Evolutionary conservation across 495 filamentous ascomycete genomes (phyloP), one percentile per base, ranked within the genome.

Genomic region (Neurospora sp.): DNA sequence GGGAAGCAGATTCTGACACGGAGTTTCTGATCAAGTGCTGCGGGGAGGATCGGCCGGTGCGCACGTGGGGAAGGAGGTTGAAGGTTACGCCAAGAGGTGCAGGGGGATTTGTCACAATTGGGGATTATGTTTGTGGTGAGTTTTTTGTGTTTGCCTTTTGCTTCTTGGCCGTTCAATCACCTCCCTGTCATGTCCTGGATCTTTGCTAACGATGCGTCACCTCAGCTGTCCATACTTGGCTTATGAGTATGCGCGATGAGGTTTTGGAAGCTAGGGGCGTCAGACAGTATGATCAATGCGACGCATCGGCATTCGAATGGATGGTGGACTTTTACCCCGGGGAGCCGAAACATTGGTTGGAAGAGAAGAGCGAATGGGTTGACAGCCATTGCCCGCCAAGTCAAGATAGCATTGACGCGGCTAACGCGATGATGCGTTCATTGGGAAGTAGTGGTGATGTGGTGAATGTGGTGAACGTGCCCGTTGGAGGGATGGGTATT

Each of bases 1-100:
- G 74, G 74, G 77, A 77, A 39, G 62, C 42, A 39, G 72, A 75
- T 62, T 73, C 72, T 23, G 72, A 74, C 39, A 73, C 62, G 27
- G 72, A 74, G 69, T 73, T 75, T 73, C 72, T 73, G 44, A 71
- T 74, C 39, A 70, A 69, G 49, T 75, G 74, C 46, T 75, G 74
- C 35, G 69, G 72, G 37, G 38, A 74, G 38, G 73, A 74, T 69
- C 39, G 73, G 41, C 73, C 73, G 31, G 35, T 74, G 12, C 46
- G 73, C n/a, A 75, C 72, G 46, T 69, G 70, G 49, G 73, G 73
- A 35, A 31, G 41, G 70, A 74, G 66, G 41, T 37, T 74, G 8
- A 49, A n/a, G 71, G 70, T 74, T 12, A 72, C 71, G 54, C 73
- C 73, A 40, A 39, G 70, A 8, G 70, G 46, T 38, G 73, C 38